Evolutionary conservation across 2,329 filamentous ascomycete species (phyloP).

Genomic region (Cephalotrichum gorgonifer): DNA sequence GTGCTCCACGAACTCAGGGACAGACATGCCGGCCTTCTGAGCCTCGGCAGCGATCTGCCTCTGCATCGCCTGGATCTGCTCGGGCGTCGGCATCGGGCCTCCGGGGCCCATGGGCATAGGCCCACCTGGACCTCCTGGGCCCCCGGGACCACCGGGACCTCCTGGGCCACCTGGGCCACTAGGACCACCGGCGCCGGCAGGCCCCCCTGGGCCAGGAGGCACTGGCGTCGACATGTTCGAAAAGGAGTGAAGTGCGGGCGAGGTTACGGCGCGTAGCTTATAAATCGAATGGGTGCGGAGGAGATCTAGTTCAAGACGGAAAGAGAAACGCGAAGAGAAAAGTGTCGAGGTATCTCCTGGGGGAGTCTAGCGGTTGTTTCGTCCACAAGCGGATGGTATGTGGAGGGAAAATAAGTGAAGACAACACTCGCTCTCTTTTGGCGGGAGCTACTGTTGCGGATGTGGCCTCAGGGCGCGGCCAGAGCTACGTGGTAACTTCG

Average conservation of each 20-base stretch:
- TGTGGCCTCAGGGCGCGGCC: conserved; percentile 2
- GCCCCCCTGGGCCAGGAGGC: conserved; percentile 12
- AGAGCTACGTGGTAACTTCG: conserved; percentile 2
- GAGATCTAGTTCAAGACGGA: too few species aligned
- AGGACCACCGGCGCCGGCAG: background rate
- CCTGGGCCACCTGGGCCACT: conserved; percentile 16
- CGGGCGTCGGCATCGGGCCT: conserved; percentile 54
- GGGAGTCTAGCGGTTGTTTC: too few species aligned
- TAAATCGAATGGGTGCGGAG: background rate
- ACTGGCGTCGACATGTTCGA: conserved; percentile 7
- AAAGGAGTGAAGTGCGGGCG: background rate
- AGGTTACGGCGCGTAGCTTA: background rate
- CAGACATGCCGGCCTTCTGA: conserved; percentile 71
- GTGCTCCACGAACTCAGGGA: conserved; percentile 72
- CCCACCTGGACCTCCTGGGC: conserved; percentile 8
- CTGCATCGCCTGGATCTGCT: conserved; percentile 80
- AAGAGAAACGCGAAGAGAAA: background rate
- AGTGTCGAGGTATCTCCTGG: background rate
- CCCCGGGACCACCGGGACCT: conserved; percentile 9
- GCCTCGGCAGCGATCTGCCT: conserved; percentile 75
- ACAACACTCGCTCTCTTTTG: background rate
- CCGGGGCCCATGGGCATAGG: conserved; percentile 22
- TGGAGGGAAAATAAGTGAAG: background rate
- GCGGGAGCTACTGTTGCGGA: background rate
- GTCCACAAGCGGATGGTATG: too few species aligned